A percentile compares a stretch with the other conserved stretches of the same genome.
phyloP scores from a whole-genome alignment of 1,284 basidiomycete genomes.

The Stygiomarasmius scandens region DNA sequence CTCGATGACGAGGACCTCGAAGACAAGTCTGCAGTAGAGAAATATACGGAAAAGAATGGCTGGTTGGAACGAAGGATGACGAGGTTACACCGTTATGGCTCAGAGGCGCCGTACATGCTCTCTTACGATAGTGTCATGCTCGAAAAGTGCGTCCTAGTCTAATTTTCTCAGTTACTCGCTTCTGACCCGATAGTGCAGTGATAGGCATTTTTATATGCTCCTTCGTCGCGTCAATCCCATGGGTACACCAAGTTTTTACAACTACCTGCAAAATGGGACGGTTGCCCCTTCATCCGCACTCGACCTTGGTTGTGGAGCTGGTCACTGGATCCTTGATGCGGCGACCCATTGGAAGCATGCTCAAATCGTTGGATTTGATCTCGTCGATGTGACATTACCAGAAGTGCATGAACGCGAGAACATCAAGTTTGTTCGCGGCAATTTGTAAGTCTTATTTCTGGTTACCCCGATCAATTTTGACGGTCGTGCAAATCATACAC shows the following conservation, averaged over 20 bases:
- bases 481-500: constrained; percentile 10
- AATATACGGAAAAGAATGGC: constrained; percentile 25
- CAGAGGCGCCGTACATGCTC: constrained; percentile 64
- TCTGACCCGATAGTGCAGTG: constrained; percentile 40
- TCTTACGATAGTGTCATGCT: constrained; percentile 59
- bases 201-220: constrained; percentile 55
- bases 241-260: constrained; percentile 59
- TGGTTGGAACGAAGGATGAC: constrained; percentile 44
- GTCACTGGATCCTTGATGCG: constrained; percentile 64
- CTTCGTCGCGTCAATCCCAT: constrained; percentile 51
- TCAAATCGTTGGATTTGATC: constrained; percentile 63
- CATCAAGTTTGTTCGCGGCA: constrained; percentile 57
- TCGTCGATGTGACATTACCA: constrained; percentile 54
- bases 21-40: constrained; percentile 1
- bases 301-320: constrained; percentile 73
- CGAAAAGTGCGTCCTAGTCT: constrained; percentile 51
- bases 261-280: constrained; percentile 41
- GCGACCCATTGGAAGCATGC: constrained; percentile 60
- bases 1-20: constrained; percentile 2
- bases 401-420: constrained; percentile 44
- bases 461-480: constrained; percentile 8
- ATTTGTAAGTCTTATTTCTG: constrained; percentile 58
- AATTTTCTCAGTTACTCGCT: neutral
- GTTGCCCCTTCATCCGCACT: constrained; percentile 57
- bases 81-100: constrained; percentile 55